Conservation (phyloP, 345 rosid genomes). For the Eucalyptus victrix region DNA sequence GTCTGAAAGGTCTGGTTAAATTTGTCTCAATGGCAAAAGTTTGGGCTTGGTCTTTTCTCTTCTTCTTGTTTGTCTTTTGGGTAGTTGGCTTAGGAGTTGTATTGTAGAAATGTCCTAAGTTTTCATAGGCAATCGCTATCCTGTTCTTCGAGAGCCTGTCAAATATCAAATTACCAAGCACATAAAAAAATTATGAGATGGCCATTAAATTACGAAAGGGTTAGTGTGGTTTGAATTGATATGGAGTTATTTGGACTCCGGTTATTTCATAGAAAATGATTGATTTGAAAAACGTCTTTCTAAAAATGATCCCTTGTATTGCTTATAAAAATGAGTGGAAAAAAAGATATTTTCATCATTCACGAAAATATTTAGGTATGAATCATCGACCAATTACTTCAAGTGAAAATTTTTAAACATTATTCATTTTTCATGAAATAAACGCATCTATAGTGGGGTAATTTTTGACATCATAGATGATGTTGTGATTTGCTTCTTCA, state of each 20-base stretch:
- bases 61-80: neutral
- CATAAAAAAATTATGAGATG: neutral
- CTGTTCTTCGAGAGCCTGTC: neutral
- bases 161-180: neutral
- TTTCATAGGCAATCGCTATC: neutral
- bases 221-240: neutral
- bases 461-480: neutral
- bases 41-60: neutral
- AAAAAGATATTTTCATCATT: no score
- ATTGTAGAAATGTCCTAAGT: neutral
- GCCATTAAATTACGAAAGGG: neutral
- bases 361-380: no score
- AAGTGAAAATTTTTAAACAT: no score
- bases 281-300: no score
- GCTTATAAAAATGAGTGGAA: accelerated
- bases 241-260: neutral
- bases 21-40: neutral
- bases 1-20: neutral
- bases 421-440: no score
- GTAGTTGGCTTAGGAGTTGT: neutral
- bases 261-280: no score
- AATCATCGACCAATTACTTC: no score
- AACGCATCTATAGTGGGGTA: no score
- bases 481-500: neutral
- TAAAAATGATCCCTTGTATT: no score